phyloP scores from a whole-genome alignment of 2,329 filamentous ascomycete genomes.

The Aphanoascus verrucosus region DNA sequence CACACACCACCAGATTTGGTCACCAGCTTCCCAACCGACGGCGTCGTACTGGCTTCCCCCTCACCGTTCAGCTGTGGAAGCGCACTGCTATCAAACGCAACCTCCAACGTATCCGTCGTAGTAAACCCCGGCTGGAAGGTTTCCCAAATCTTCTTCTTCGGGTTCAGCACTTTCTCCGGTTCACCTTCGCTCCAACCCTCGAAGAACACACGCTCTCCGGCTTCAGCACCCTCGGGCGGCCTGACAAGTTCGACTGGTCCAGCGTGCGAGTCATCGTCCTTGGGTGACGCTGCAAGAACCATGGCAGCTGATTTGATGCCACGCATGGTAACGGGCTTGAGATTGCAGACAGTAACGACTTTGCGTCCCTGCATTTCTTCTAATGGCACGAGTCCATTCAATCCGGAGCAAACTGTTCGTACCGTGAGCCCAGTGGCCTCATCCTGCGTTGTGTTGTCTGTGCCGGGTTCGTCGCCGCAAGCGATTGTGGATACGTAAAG shows the following conservation, averaged over 20 bases:
- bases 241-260: slow-evolving; percentile 85
- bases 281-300: slow-evolving; percentile 91
- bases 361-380: slow-evolving; percentile 96
- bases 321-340: slow-evolving; percentile 99
- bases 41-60: slow-evolving; percentile 48
- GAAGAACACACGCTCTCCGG: slow-evolving; percentile 83
- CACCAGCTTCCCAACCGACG: slow-evolving; percentile 52
- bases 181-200: slow-evolving; percentile 80
- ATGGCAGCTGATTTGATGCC: slow-evolving; percentile 73
- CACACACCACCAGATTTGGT: slow-evolving; percentile 70
- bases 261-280: slow-evolving; percentile 69
- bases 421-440: slow-evolving; percentile 87
- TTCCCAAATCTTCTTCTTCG: slow-evolving; percentile 99
- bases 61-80: slow-evolving; percentile 68
- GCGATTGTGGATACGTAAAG: slow-evolving; percentile 93
- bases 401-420: slow-evolving; percentile 90
- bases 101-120: slow-evolving; percentile 68
- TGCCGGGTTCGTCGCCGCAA: slow-evolving; percentile 75
- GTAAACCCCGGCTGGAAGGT: slow-evolving; percentile 92
- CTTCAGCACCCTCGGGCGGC: slow-evolving; percentile 65
- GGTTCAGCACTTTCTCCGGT: slow-evolving; percentile 87
- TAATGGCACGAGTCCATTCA: slow-evolving; percentile 84
- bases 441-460: slow-evolving; percentile 64
- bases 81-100: slow-evolving; percentile 69
- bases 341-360: slow-evolving; percentile 90